Conservation (phyloP, 805 yeast species). For the Metschnikowia amazonensis region DNA sequence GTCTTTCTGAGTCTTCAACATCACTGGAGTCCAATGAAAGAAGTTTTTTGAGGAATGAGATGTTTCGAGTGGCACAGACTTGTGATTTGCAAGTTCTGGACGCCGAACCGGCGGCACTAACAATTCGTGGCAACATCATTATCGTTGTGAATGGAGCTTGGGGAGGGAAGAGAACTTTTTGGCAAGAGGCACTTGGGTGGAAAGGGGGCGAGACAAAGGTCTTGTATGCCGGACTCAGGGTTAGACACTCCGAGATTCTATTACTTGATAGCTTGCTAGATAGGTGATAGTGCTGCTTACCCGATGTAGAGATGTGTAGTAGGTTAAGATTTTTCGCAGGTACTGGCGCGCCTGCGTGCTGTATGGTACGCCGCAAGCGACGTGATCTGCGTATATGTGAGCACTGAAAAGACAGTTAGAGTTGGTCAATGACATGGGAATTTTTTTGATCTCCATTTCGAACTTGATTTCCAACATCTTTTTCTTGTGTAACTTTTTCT, state of each 20-base stretch:
- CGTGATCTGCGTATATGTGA: background rate
- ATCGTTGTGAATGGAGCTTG: background rate
- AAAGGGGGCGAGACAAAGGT: background rate
- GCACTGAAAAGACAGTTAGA: conserved; percentile 1
- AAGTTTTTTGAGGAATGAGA: conserved; percentile 38
- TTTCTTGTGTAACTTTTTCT: too few species aligned
- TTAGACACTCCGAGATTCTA: background rate
- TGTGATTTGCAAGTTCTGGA: background rate
- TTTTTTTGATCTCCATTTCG: background rate
- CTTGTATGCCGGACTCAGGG: background rate
- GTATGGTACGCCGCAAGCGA: background rate
- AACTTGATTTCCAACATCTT: too few species aligned
- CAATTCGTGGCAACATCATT: conserved; percentile 3
- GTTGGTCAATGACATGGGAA: background rate
- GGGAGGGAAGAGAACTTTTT: too few species aligned
- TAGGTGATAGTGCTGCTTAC: background rate
- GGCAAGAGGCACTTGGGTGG: too few species aligned
- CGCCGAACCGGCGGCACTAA: conserved; percentile 5
- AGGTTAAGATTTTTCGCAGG: conserved; percentile 1
- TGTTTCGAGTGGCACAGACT: conserved; percentile 2
- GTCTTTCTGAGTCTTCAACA: conserved; percentile 25
- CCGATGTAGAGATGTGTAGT: background rate
- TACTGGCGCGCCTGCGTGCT: conserved; percentile 1
- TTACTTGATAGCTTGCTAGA: background rate
- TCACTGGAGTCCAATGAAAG: conserved; percentile 34